Percentiles rank a stretch among this genome's conserved stretches.
These are phyloP conservation scores for Diaporthe nobilis DNA, from an alignment of 2,329 filamentous ascomycete species.

Conservation along the genomic window DNA sequence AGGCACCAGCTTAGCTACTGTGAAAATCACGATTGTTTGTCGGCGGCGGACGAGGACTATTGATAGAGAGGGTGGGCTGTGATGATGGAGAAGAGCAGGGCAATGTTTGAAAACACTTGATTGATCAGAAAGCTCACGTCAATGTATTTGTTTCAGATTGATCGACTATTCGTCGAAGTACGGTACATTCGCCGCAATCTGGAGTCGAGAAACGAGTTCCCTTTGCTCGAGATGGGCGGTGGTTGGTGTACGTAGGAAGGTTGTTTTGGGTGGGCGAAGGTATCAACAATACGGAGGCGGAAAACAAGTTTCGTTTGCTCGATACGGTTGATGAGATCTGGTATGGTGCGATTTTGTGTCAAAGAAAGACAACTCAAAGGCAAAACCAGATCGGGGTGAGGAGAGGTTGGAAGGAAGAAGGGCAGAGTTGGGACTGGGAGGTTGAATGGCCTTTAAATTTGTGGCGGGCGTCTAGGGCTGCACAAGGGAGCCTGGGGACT, in stretches of 20 bases:
- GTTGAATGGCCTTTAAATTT: background rate
- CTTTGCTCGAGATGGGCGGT: background rate
- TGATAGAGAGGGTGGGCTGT: background rate
- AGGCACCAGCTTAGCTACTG: background rate
- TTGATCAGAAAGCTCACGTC: background rate
- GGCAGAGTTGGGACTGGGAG: background rate
- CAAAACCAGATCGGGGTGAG: background rate
- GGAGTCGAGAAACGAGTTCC: background rate
- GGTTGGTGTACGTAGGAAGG: background rate
- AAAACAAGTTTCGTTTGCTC: background rate
- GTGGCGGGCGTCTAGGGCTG: background rate
- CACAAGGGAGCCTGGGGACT: background rate
- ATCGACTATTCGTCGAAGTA: background rate
- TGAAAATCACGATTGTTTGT: background rate
- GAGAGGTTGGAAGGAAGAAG: background rate
- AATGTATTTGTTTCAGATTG: background rate
- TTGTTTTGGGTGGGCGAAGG: background rate
- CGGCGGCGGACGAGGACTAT: too few species aligned
- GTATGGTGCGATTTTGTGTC: background rate
- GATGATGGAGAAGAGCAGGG: background rate
- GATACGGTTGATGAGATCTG: background rate
- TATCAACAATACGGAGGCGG: background rate
- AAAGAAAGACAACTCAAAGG: background rate
- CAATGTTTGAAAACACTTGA: background rate
- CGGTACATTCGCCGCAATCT: background rate